A percentile compares a stretch with the other conserved stretches of the same genome.
Conservation (phyloP, 768 basidiomycete genomes). For the Russula dissimulans region DNA sequence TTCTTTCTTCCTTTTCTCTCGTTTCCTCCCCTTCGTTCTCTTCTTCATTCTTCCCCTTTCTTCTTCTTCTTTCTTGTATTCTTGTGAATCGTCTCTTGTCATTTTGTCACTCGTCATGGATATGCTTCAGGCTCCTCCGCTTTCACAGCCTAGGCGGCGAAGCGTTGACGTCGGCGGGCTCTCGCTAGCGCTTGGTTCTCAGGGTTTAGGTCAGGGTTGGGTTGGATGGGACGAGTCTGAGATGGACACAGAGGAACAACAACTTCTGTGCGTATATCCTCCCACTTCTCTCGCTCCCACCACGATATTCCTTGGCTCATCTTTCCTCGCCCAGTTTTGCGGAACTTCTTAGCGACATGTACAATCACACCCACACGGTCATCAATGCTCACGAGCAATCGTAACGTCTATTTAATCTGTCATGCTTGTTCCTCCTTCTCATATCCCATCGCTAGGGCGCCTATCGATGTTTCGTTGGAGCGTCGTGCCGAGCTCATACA, state of each 20-base stretch:
- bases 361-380: slow-evolving; percentile 63
- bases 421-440: not conserved
- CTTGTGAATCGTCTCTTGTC: not conserved
- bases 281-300: not conserved
- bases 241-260: slow-evolving; percentile 34
- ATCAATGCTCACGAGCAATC: slow-evolving; percentile 44
- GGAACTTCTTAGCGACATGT: slow-evolving; percentile 79
- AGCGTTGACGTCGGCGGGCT: slow-evolving; percentile 90
- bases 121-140: slow-evolving; percentile 5
- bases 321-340: slow-evolving; percentile 42
- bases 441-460: slow-evolving; percentile 11
- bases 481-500: slow-evolving; percentile 53
- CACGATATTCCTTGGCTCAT: not conserved
- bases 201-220: slow-evolving; percentile 63
- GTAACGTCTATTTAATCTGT: slow-evolving; percentile 28
- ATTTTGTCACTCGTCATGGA: slow-evolving; percentile 4
- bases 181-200: slow-evolving; percentile 61
- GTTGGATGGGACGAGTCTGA: slow-evolving; percentile 38
- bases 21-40: not conserved
- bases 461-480: slow-evolving; percentile 33
- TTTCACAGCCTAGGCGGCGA: slow-evolving; percentile 38
- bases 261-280: slow-evolving; percentile 37
- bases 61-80: not conserved
- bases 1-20: not conserved
- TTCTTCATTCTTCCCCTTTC: not conserved